Conservation (phyloP, 352 stramenopile genomes). For the Phytophthora fragariaefolia region DNA sequence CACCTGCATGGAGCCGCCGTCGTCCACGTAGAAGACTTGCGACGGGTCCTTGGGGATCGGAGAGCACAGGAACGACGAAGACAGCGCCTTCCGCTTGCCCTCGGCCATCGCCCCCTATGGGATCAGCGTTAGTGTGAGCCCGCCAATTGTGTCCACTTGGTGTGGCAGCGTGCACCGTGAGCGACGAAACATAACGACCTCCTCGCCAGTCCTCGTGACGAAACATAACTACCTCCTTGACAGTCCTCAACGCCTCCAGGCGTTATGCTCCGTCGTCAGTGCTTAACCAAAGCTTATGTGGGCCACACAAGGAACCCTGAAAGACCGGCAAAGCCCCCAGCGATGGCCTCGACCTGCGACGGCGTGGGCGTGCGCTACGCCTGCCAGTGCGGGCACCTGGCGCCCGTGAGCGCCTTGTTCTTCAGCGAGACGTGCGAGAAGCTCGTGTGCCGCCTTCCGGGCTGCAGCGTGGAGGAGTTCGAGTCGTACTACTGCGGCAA, state of each 20-base stretch:
- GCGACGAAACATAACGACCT: not conserved
- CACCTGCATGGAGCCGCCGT: conserved; percentile 36
- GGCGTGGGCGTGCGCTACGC: conserved; percentile 68
- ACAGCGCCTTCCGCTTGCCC: conserved; percentile 40
- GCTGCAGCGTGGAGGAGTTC: conserved; percentile 86
- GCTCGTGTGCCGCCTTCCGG: conserved; percentile 68
- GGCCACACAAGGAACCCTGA: no score
- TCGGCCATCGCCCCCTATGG: conserved; percentile 34
- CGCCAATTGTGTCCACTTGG: not conserved
- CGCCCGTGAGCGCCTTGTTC: conserved; percentile 65
- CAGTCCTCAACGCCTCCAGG: not conserved
- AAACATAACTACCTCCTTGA: not conserved
- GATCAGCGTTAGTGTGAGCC: not conserved
- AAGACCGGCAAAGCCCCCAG: no score
- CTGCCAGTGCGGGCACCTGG: conserved; percentile 75
- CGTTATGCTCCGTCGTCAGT: not conserved
- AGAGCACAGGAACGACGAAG: conserved; percentile 69
- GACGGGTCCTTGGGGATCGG: conserved; percentile 69
- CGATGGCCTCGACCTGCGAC: no score
- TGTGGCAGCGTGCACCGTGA: not conserved
- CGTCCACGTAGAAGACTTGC: conserved; percentile 63
- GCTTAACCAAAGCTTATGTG: no score
- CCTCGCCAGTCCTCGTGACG: no score
- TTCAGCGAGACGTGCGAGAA: conserved; percentile 83
- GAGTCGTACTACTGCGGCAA: conserved; percentile 90